phyloP scores from a whole-genome alignment of 495 filamentous ascomycete genomes.

The Hypoxylon fuscum region DNA sequence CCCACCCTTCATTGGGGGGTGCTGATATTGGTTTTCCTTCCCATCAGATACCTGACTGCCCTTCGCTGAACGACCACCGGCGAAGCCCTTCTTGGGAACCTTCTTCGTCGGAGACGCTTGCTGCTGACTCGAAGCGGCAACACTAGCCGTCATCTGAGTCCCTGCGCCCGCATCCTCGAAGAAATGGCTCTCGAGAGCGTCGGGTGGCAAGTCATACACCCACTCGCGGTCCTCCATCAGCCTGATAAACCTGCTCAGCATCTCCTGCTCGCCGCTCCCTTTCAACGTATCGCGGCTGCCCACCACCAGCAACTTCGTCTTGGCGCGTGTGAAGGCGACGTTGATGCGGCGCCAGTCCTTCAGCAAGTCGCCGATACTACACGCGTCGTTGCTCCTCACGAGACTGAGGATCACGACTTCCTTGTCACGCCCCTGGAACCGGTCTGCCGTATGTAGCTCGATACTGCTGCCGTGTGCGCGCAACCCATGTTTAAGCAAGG shows the following conservation, averaged over 20 bases:
- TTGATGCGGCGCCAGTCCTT: conserved; percentile 94
- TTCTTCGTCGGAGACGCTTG: conserved; percentile 21
- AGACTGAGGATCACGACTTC: conserved; percentile 85
- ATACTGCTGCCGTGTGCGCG: conserved; percentile 58
- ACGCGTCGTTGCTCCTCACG: conserved; percentile 84
- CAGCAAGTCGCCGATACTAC: conserved; percentile 84
- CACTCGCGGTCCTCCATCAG: conserved; percentile 78
- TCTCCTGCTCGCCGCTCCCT: conserved; percentile 70
- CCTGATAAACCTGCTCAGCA: conserved; percentile 76
- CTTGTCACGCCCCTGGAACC: conserved; percentile 96
- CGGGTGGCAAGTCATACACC: conserved; percentile 73
- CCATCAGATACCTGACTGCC: conserved; percentile 18
- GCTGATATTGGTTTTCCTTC: conserved; percentile 44
- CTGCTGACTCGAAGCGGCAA: not conserved
- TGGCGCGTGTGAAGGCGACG: conserved; percentile 91
- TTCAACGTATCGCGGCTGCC: conserved; percentile 80
- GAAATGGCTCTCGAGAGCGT: conserved; percentile 72
- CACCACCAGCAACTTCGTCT: conserved; percentile 86
- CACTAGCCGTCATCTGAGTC: conserved; percentile 49
- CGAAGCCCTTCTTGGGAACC: conserved; percentile 30
- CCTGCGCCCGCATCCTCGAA: conserved; percentile 59
- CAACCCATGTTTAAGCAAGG: conserved; percentile 57
- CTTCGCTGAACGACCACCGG: not conserved
- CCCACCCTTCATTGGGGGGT: no score
- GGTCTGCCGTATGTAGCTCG: conserved; percentile 96